A percentile compares a stretch with the other conserved stretches of the same genome.
Evolutionary conservation across 1,284 basidiomycete genomes (phyloP).

Genomic region (Irpex sp.): DNA sequence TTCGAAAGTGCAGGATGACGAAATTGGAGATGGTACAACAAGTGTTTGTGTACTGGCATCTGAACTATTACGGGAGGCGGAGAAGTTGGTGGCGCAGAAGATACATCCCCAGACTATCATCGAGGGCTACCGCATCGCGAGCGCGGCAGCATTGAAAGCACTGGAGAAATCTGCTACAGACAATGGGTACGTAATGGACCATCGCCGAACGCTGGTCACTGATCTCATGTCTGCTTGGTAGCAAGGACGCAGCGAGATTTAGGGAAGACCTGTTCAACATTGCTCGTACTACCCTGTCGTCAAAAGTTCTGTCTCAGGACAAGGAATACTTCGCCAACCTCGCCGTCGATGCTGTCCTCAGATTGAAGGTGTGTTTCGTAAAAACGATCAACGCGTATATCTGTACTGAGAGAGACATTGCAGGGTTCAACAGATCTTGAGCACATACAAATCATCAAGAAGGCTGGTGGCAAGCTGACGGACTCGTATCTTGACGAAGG

Average conservation of each 20-base stretch:
- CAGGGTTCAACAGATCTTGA: slow-evolving; percentile 95
- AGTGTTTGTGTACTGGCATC: slow-evolving; percentile 91
- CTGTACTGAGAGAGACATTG: neutral
- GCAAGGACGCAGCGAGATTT: slow-evolving; percentile 72
- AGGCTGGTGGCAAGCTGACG: slow-evolving; percentile 96
- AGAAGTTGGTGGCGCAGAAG: slow-evolving; percentile 88
- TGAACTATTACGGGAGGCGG: slow-evolving; percentile 91
- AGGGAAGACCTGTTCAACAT: slow-evolving; percentile 93
- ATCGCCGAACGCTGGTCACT: neutral
- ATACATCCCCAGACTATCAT: slow-evolving; percentile 99
- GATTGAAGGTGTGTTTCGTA: slow-evolving; percentile 66
- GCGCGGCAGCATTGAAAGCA: slow-evolving; percentile 78
- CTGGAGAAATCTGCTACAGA: slow-evolving; percentile 81
- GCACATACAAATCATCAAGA: slow-evolving; percentile 99
- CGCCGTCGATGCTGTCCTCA: slow-evolving; percentile 94
- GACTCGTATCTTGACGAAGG: slow-evolving; percentile 99
- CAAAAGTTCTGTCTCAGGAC: slow-evolving; percentile 95
- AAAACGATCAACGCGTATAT: neutral
- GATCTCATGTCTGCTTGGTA: slow-evolving; percentile 23
- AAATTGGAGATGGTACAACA: slow-evolving; percentile 97
- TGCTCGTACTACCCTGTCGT: slow-evolving; percentile 91
- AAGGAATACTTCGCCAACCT: slow-evolving; percentile 99
- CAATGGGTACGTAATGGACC: slow-evolving; percentile 59
- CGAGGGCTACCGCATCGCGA: slow-evolving; percentile 96
- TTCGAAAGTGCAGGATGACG: slow-evolving; percentile 99